phyloP scores from a whole-genome alignment of 805 yeast species.

The Candida dajiaensis region DNA sequence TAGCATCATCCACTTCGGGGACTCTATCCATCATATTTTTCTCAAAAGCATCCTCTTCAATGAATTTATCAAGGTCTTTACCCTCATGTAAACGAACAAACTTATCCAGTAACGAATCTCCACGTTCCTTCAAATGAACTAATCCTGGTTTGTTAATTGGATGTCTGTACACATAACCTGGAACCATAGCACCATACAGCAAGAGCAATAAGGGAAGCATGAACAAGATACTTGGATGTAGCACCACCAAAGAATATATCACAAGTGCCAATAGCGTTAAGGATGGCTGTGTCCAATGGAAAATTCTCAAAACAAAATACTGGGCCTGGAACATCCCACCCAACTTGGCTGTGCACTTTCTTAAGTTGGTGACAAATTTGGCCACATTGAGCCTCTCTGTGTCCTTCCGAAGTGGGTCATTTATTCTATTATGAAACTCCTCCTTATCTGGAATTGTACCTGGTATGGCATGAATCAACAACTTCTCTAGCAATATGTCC shows the following conservation, averaged over 20 bases:
- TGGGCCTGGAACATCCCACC: conserved; percentile 54
- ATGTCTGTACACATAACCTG: conserved; percentile 65
- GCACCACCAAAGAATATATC: conserved; percentile 58
- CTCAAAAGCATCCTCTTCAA: conserved; percentile 8
- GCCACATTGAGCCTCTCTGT: conserved; percentile 55
- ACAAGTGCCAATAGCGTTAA: conserved; percentile 57
- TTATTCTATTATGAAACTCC: conserved; percentile 34
- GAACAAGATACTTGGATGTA: conserved; percentile 64
- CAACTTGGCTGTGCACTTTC: conserved; percentile 47
- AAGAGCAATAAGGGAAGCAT: conserved; percentile 56
- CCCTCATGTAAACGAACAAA: conserved; percentile 14
- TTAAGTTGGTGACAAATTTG: conserved; percentile 50
- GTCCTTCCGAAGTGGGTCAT: conserved; percentile 38
- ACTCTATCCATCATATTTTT: conserved; percentile 13
- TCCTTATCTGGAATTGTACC: conserved; percentile 43
- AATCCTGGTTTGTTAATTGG: conserved; percentile 46
- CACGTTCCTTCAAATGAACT: conserved; percentile 32
- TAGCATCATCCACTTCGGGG: conserved; percentile 21
- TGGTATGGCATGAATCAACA: conserved; percentile 45
- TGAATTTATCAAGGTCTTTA: conserved; percentile 14
- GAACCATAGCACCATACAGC: conserved; percentile 55
- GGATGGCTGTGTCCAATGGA: conserved; percentile 74
- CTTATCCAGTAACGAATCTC: conserved; percentile 46
- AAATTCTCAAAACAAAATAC: conserved; percentile 49
- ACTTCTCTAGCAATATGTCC: conserved; percentile 49